Conservation (phyloP, 2,329 filamentous ascomycete genomes). For the Phyllosticta citribraziliensis region DNA sequence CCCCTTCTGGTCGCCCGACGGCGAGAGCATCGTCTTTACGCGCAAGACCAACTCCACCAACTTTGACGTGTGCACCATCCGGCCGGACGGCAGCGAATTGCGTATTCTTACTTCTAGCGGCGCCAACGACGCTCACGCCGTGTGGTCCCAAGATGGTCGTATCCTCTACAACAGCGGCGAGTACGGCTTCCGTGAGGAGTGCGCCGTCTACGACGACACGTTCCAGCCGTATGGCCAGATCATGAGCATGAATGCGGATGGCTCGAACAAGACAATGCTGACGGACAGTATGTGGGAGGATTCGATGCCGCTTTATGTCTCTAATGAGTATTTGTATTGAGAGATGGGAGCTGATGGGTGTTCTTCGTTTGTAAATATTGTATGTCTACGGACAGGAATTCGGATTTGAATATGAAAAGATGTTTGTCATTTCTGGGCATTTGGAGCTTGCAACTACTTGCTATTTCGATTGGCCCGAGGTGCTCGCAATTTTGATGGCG, state of each 20-base stretch:
- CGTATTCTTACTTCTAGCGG: constrained; percentile 24
- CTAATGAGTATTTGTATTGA: constrained; percentile 12
- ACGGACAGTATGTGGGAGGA: constrained; percentile 16
- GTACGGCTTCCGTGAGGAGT: constrained; percentile 37
- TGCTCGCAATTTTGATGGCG: too few species aligned
- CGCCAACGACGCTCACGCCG: constrained; percentile 36
- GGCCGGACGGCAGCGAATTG: constrained; percentile 31
- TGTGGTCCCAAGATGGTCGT: constrained; percentile 33
- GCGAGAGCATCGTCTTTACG: constrained; percentile 31
- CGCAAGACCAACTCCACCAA: constrained; percentile 24
- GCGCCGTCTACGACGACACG: constrained; percentile 32
- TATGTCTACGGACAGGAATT: background rate
- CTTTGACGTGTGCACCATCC: constrained; percentile 35
- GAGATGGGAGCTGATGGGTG: background rate
- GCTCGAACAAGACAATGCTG: constrained; percentile 15
- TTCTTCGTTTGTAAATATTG: background rate
- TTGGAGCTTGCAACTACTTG: background rate
- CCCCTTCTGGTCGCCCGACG: constrained; percentile 31
- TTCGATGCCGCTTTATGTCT: constrained; percentile 15
- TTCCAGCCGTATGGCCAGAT: constrained; percentile 40
- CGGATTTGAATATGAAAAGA: too few species aligned
- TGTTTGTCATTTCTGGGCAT: too few species aligned
- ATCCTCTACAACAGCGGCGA: constrained; percentile 34
- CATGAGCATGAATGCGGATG: constrained; percentile 35
- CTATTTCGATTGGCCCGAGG: background rate